Evolutionary conservation across 2,329 filamentous ascomycete species (phyloP).

Genomic region (Exophiala alcalophila): DNA sequence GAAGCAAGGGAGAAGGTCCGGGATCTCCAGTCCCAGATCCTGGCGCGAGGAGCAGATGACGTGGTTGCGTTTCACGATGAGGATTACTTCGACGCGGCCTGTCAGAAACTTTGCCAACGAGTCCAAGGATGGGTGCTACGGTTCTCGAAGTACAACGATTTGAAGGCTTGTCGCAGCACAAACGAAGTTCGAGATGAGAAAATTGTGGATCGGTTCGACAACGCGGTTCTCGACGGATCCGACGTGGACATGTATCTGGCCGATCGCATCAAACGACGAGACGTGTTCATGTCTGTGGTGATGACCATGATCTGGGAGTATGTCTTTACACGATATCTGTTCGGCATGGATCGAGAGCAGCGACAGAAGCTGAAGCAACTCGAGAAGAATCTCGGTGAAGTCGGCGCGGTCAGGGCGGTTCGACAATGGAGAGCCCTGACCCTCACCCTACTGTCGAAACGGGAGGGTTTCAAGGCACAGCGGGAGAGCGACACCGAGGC

Average conservation of each 20-base stretch:
- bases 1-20: conserved; percentile 63
- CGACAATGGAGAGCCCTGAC: conserved; percentile 97
- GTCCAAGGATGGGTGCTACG: conserved; percentile 97
- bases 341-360: conserved; percentile 97
- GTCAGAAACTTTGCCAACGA: conserved; percentile 90
- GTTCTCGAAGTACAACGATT: conserved; percentile 97
- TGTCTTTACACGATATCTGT: conserved; percentile 94
- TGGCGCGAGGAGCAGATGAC: conserved; percentile 52
- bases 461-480: conserved; percentile 75
- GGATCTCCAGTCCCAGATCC: conserved; percentile 58
- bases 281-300: conserved; percentile 97
- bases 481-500: conserved; percentile 89
- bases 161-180: conserved; percentile 78
- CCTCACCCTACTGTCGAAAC: conserved; percentile 78
- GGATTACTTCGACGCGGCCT: conserved; percentile 92
- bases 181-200: conserved; percentile 86
- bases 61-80: conserved; percentile 82
- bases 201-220: conserved; percentile 90
- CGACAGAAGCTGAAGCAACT: conserved; percentile 94
- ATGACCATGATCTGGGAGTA: conserved; percentile 99
- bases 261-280: conserved; percentile 82
- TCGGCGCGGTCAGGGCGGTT: conserved; percentile 83
- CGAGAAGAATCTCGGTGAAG: conserved; percentile 85
- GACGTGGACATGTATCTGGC: conserved; percentile 85
- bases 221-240: conserved; percentile 87